phyloP scores from a whole-genome alignment of 2,329 filamentous ascomycete genomes.

The Sordariomycetes sp. region DNA sequence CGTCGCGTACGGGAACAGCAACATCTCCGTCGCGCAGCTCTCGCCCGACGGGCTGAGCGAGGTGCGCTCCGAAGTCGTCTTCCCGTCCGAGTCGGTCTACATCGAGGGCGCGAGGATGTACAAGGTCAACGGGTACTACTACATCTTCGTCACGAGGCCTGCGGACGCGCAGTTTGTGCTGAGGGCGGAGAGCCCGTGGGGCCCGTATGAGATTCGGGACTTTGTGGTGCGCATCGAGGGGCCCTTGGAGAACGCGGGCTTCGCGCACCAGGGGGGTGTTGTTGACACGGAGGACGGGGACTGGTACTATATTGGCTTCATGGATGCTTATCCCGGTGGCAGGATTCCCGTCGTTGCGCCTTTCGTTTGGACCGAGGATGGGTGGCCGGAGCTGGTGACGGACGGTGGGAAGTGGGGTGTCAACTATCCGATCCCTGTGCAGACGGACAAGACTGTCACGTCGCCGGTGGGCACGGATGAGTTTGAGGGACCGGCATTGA shows the following conservation, averaged over 20 bases:
- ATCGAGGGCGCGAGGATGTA: slow-evolving; percentile 44
- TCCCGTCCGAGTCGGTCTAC: slow-evolving; percentile 10
- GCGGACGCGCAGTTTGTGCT: slow-evolving; percentile 3
- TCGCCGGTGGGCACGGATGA: slow-evolving; percentile 20
- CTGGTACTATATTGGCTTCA: slow-evolving; percentile 46
- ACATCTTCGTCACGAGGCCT: slow-evolving; percentile 25
- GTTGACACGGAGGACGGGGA: slow-evolving; percentile 32
- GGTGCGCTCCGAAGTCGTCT: slow-evolving; percentile 29
- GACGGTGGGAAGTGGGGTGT: slow-evolving; percentile 29
- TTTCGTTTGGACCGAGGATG: slow-evolving; percentile 32
- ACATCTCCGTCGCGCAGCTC: slow-evolving; percentile 36
- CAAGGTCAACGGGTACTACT: slow-evolving; percentile 41
- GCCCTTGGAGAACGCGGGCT: slow-evolving; percentile 15
- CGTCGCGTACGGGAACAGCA: slow-evolving; percentile 35
- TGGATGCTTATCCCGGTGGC: slow-evolving; percentile 37
- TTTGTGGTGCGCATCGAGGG: background rate
- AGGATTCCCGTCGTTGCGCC: slow-evolving; percentile 40
- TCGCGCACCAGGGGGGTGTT: slow-evolving; percentile 38
- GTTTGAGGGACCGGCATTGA: slow-evolving; percentile 17
- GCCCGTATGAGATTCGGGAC: slow-evolving; percentile 3
- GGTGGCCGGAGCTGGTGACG: slow-evolving; percentile 29
- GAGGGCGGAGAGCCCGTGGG: background rate
- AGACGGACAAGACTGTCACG: slow-evolving; percentile 9
- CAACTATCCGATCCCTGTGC: slow-evolving; percentile 22
- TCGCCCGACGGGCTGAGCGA: slow-evolving; percentile 26